Evolutionary conservation across 164 flowering plant genomes (phyloP), one percentile per base, ranked within the genome.

Genomic region (Berberis vulgaris): DNA sequence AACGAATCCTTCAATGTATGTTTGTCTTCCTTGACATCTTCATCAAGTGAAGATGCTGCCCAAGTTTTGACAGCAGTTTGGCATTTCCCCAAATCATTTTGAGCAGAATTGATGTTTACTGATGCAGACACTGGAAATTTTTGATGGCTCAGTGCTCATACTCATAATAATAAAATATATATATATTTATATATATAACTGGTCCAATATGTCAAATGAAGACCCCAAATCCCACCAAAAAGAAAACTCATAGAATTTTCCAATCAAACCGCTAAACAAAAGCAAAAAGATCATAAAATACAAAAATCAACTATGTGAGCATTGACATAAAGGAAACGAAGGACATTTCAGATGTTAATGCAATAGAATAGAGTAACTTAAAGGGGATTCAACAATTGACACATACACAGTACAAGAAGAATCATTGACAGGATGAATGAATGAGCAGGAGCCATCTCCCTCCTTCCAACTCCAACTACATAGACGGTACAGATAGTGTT

Each of bases 1-100:
- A 95, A 78, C 74, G 91, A 76, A 67, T 89, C 89, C 47, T 65
- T 79, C 55, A 95, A 80, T 3, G 72, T 75, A 69, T 82, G 92
- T 52, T 78, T 85, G 75, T 91, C 85, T 68, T 74, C 79, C 70
- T 72, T 77, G 59, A 71, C 65, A 69, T 77, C 73, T 59, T 73
- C 72, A 66, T 84, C 76, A 64, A 74, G 75, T 1, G 97, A 78
- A 41, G 86, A 81, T 56, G 74, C 69, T 46, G 87, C 89, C 99
- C 99, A 95, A 39, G 72, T 73, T 76, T 71, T 77, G 54, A 91
- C 92, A 10, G 69, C 71, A 65, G 62, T 80, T 71, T 89, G 84
- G 61, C 99, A 95, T 13, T 72, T 79, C 54, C 63, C 66, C 74
- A 75, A 78, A 71, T 84, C 89, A 70, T 74, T 57, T 61, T 79